Evolutionary conservation across 2,329 filamentous ascomycete genomes (phyloP).

Genomic region (Aspergillus unguis): DNA sequence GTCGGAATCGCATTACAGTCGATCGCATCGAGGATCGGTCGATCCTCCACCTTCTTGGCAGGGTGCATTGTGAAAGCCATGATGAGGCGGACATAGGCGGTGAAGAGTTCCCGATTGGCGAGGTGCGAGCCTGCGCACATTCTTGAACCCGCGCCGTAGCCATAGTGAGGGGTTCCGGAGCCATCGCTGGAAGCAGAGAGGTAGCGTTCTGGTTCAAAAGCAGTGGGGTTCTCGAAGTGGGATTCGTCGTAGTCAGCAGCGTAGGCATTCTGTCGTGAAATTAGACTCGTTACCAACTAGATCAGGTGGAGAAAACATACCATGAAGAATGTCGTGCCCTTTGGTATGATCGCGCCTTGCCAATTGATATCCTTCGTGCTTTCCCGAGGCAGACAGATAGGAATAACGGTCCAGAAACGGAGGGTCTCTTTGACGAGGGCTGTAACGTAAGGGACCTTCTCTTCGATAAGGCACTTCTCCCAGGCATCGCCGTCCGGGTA

Average conservation of each 20-base stretch:
- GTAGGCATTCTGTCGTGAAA: slow-evolving; percentile 60
- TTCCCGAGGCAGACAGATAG: slow-evolving; percentile 70
- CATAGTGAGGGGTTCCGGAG: slow-evolving; percentile 59
- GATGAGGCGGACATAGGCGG: slow-evolving; percentile 58
- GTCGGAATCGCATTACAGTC: slow-evolving; percentile 58
- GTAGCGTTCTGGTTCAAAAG: slow-evolving; percentile 70
- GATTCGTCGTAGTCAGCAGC: slow-evolving; percentile 68
- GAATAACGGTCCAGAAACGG: slow-evolving; percentile 75
- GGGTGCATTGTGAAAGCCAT: slow-evolving; percentile 56
- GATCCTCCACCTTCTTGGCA: slow-evolving; percentile 45
- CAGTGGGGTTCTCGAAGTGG: slow-evolving; percentile 62
- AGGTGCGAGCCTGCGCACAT: slow-evolving; percentile 64
- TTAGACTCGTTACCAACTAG: background rate
- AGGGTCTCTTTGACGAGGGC: slow-evolving; percentile 76
- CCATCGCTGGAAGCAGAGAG: slow-evolving; percentile 50
- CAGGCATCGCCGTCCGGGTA: slow-evolving; percentile 75
- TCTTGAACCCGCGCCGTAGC: slow-evolving; percentile 60
- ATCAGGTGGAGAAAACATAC: slow-evolving; percentile 30
- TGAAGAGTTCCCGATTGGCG: slow-evolving; percentile 62
- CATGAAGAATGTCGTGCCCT: slow-evolving; percentile 79
- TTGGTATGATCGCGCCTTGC: slow-evolving; percentile 64
- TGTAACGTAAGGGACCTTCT: slow-evolving; percentile 73
- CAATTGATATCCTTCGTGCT: slow-evolving; percentile 71
- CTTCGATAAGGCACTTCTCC: slow-evolving; percentile 67
- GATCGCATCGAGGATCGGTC: slow-evolving; percentile 55